Conservation (phyloP, 148 eudicot species). For the Chenopodium formosanum region DNA sequence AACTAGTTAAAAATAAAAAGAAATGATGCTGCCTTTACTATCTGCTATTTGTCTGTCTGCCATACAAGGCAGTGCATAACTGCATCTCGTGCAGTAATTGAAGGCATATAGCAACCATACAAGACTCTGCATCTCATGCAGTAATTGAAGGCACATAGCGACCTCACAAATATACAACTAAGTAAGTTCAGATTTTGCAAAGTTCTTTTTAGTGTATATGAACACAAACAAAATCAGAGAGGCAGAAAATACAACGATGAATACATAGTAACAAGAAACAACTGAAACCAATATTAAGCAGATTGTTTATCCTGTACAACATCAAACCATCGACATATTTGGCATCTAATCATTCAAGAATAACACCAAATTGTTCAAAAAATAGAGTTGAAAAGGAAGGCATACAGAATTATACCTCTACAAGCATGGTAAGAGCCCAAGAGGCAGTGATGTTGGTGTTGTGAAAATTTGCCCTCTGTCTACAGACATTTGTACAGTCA, state of each 20-base stretch:
- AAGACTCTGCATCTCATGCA: background rate
- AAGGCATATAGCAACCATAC: background rate
- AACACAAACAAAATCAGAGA: background rate
- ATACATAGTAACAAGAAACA: background rate
- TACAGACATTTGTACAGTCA: constrained; percentile 7
- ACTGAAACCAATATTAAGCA: background rate
- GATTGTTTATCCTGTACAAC: constrained; percentile 1
- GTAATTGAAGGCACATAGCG: background rate
- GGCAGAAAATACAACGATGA: background rate
- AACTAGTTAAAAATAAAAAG: background rate
- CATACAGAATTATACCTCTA: background rate
- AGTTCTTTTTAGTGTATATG: background rate
- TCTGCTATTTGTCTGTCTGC: background rate
- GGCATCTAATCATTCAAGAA: background rate
- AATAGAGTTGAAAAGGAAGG: background rate
- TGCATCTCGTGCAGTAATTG: background rate
- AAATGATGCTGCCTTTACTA: background rate
- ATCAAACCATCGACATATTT: background rate
- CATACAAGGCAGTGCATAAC: background rate
- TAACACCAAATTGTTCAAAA: background rate
- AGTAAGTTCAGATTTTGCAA: background rate
- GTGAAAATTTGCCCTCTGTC: constrained; percentile 9
- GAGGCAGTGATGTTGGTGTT: background rate
- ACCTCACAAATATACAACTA: background rate
- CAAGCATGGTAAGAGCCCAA: background rate